Base-by-base conservation (phyloP, 352 stramenopile species). In the Phytophthora tubulina region DNA sequence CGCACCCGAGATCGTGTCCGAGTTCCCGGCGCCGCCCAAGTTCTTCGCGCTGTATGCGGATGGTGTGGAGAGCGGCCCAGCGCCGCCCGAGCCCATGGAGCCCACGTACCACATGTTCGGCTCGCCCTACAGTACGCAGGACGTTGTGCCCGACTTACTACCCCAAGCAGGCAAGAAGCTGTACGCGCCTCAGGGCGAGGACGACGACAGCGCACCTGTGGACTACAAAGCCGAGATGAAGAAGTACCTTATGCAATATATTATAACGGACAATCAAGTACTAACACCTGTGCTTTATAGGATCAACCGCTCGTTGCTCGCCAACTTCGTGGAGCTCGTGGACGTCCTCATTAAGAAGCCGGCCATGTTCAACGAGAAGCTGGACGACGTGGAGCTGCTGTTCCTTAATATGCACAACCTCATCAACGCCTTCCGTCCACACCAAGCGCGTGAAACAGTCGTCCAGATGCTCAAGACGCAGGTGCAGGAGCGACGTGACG, bases 401-500 rank as follows among this genome's bases (percentile, higher is more conserved):
- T 95, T 96, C 62, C 77, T 96, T 57, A 96, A 96, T 75, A 90
- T 96, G 87, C 89, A 96, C 84, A 96, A 96, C 73, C 81, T 95
- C 63, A 96, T 96, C 72, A 96, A 96, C 75, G 74, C 86, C 36
- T 96, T 95, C 76, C 85, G 89, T 17, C 89, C 89, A 49, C 89
- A 96, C 62, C 87, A 96, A 60, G 85, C 87, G n/a, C 83, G 89
- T 3, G 89, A 96, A 72, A 93, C 79, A 13, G 89, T 95, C 59
- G 88, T 96, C 46, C 76, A 94, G 69, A 92, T 95, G 86, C 86
- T 96, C 42, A 80, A 89, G 67, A 76, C 73, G 13, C 85, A 96
- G 73, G 88, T 96, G 32, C 79, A 95, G 49, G 80, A 93, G 48
- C 87, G 87, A 21, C 84, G 84, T 6, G 84, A 95, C 17, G 89